Percentiles rank a stretch among this genome's conserved stretches.
Conservation (phyloP, 2,329 filamentous ascomycete genomes). For the Scytalidium sp. region DNA sequence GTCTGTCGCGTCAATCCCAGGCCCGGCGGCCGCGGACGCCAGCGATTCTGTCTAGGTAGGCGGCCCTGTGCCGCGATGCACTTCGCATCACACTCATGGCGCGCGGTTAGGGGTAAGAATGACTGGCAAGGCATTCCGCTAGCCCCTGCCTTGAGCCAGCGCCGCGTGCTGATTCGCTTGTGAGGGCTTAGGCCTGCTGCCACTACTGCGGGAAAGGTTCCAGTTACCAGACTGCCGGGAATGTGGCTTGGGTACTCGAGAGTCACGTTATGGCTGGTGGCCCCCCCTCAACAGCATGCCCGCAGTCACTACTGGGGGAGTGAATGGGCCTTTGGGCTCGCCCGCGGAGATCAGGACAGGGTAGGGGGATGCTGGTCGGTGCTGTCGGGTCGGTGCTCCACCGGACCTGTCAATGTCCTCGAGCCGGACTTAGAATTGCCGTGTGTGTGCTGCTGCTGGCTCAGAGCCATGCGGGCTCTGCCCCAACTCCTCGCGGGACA, state of each 20-base stretch:
- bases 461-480: too few relatives aligned
- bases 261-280: constrained; percentile 8
- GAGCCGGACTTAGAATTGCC: too few relatives aligned
- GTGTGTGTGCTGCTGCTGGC: too few relatives aligned
- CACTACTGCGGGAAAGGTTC: constrained; percentile 2
- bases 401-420: too few relatives aligned
- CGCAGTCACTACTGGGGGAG: too few relatives aligned
- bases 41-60: neutral
- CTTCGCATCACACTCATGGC: constrained; percentile 1
- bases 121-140: neutral
- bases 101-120: neutral
- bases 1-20: constrained; percentile 8
- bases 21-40: neutral
- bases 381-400: too few relatives aligned
- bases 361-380: neutral
- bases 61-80: constrained; percentile 12
- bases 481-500: too few relatives aligned
- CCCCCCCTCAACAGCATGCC: neutral
- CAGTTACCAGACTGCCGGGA: constrained; percentile 13
- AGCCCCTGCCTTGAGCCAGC: neutral
- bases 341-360: constrained; percentile 2
- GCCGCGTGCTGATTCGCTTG: neutral
- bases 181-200: neutral
- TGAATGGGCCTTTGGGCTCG: neutral
- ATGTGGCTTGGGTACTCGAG: constrained; percentile 3